A percentile compares a stretch with the other conserved stretches of the same genome.
Evolutionary conservation across 2,329 filamentous ascomycete genomes (phyloP).

Genomic region (Bipolaris oryzae): DNA sequence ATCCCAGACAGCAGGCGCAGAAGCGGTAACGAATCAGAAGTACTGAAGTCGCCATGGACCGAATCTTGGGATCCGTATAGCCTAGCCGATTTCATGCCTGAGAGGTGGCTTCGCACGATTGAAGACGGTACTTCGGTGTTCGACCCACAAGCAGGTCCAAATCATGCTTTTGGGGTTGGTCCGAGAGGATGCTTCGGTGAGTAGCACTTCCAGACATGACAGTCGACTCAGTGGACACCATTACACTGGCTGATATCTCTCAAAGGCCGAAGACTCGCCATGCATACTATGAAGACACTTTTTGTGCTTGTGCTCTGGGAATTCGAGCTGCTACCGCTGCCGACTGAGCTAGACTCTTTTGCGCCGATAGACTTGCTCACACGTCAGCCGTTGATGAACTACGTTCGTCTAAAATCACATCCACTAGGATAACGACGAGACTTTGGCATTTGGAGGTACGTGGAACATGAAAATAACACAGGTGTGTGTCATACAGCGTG

Average conservation of each 20-base stretch:
- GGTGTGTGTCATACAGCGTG: background rate
- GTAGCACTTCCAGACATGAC: background rate
- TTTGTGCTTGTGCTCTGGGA: background rate
- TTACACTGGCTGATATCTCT: background rate
- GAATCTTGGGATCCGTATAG: background rate
- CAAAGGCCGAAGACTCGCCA: background rate
- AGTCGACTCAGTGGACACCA: background rate
- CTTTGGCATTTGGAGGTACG: background rate
- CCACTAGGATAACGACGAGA: background rate
- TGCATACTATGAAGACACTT: background rate
- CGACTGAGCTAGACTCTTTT: background rate
- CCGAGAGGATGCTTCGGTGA: background rate
- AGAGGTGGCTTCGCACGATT: background rate
- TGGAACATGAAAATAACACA: background rate
- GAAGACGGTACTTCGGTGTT: background rate
- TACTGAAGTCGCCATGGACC: background rate
- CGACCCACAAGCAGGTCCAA: conserved; percentile 1
- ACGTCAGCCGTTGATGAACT: background rate
- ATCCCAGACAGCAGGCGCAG: background rate
- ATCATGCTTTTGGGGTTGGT: background rate
- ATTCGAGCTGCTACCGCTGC: background rate
- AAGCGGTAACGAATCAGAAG: background rate
- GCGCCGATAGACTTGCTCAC: background rate
- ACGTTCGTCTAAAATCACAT: background rate
- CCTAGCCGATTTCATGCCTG: background rate